Percentiles rank a stretch among this genome's conserved stretches.
phyloP scores from a whole-genome alignment of 1,284 basidiomycete species.

The Paramarasmius palmivorus region DNA sequence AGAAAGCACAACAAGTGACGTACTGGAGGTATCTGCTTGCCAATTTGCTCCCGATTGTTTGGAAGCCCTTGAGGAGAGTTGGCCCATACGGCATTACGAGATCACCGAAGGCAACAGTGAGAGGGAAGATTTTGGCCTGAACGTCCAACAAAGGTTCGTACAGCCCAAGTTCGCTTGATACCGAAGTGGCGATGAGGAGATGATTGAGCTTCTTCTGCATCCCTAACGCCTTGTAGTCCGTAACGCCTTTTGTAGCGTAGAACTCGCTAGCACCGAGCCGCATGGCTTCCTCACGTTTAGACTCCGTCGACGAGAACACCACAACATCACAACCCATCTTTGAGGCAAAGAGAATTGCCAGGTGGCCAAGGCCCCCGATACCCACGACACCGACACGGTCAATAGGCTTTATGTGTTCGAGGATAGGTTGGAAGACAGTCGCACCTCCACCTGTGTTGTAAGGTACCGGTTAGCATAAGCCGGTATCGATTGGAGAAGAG shows the following conservation, averaged over 20 bases:
- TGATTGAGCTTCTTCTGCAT: slow-evolving; percentile 24
- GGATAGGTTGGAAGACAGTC: slow-evolving; percentile 29
- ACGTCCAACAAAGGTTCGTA: slow-evolving; percentile 14
- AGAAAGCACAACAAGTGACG: neutral
- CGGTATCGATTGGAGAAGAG: neutral
- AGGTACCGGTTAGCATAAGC: neutral
- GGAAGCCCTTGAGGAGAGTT: slow-evolving; percentile 1
- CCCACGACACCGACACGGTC: slow-evolving; percentile 38
- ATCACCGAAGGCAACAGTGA: slow-evolving; percentile 6
- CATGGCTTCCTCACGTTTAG: slow-evolving; percentile 55
- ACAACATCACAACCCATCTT: slow-evolving; percentile 56
- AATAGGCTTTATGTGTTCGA: slow-evolving; percentile 23
- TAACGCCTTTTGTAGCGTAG: slow-evolving; percentile 26
- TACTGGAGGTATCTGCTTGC: neutral
- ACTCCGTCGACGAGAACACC: slow-evolving; percentile 57
- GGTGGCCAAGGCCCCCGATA: slow-evolving; percentile 36
- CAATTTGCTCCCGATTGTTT: slow-evolving; percentile 3
- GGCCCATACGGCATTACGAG: neutral
- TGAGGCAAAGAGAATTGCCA: slow-evolving; percentile 36
- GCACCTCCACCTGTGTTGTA: slow-evolving; percentile 26
- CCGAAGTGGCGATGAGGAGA: slow-evolving; percentile 28
- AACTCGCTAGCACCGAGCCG: slow-evolving; percentile 52
- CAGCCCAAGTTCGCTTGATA: slow-evolving; percentile 25
- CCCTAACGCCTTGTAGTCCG: slow-evolving; percentile 20
- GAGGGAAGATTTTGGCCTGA: slow-evolving; percentile 11